A percentile compares a stretch with the other conserved stretches of the same genome.
Evolutionary conservation across 1,139 yeast genomes (phyloP).

Genomic region (Yamadazyma atmosphaerica): DNA sequence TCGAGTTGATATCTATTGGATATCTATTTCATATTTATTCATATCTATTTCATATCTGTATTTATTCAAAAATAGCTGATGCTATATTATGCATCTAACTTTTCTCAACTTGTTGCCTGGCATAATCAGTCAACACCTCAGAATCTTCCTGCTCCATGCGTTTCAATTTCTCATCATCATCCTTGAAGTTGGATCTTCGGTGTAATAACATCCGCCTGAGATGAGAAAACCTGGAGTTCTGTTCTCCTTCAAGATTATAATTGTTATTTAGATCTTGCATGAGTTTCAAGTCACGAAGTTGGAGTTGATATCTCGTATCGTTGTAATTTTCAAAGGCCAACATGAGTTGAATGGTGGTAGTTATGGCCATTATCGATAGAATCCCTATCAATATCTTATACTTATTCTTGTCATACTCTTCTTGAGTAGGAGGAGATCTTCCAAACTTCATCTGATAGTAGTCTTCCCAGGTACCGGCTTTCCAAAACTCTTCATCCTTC

Average conservation of each 20-base stretch:
- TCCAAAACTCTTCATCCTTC: constrained; percentile 55
- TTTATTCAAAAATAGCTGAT: too few relatives aligned
- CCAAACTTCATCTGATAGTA: constrained; percentile 45
- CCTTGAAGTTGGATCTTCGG: constrained; percentile 43
- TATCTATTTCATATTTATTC: neutral
- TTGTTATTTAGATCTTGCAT: constrained; percentile 49
- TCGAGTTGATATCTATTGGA: too few relatives aligned
- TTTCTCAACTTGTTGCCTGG: too few relatives aligned
- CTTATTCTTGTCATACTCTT: constrained; percentile 47
- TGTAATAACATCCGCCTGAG: constrained; percentile 61
- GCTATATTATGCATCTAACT: too few relatives aligned
- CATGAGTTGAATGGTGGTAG: constrained; percentile 45
- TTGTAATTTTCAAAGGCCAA: constrained; percentile 40
- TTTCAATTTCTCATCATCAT: constrained; percentile 13
- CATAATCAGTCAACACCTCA: constrained; percentile 33
- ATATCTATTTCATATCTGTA: neutral
- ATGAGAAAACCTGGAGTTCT: constrained; percentile 32
- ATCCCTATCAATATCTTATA: constrained; percentile 46
- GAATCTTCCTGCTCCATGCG: constrained; percentile 27
- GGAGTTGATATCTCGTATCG: constrained; percentile 29
- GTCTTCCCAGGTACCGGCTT: constrained; percentile 76
- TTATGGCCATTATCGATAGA: constrained; percentile 38
- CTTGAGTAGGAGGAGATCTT: constrained; percentile 40
- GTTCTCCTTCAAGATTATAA: constrained; percentile 54
- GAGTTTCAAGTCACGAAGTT: constrained; percentile 43